Conservation (phyloP, 2,329 filamentous ascomycete genomes). For the Aciculosporium take region DNA sequence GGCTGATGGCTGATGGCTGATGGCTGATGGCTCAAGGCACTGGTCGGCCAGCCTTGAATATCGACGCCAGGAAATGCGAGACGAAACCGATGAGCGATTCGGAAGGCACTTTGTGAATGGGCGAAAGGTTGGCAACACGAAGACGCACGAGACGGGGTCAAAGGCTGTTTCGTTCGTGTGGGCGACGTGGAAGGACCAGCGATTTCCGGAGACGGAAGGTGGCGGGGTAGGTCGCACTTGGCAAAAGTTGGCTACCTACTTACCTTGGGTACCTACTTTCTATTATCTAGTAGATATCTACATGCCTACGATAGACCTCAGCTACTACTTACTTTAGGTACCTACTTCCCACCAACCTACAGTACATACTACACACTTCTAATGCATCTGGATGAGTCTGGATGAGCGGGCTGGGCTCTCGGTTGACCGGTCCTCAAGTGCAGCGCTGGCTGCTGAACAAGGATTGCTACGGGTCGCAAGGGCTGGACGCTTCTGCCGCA, state of each 20-base stretch:
- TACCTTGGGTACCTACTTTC: background rate
- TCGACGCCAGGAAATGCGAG: background rate
- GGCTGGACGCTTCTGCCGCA: background rate
- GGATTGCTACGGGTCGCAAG: too few relatives aligned
- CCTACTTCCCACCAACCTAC: too few relatives aligned
- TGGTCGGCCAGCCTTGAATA: background rate
- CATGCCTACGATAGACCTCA: too few relatives aligned
- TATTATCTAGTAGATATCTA: background rate
- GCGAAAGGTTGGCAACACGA: background rate
- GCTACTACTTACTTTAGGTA: too few relatives aligned
- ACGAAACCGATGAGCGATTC: background rate
- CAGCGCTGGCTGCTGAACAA: background rate
- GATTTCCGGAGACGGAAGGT: conserved; percentile 9
- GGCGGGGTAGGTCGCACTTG: conserved; percentile 7
- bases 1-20: background rate
- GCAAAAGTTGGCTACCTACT: background rate
- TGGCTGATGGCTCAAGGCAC: background rate
- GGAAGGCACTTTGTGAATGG: background rate
- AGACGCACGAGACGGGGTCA: background rate
- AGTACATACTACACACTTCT: too few relatives aligned
- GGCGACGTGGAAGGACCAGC: conserved; percentile 4
- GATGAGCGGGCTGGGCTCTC: too few relatives aligned
- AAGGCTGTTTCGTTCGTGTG: conserved; percentile 2
- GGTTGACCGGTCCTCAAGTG: background rate
- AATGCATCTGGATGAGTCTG: too few relatives aligned